Percentiles rank a stretch among this genome's conserved stretches.
Evolutionary conservation across 495 filamentous ascomycete species (phyloP).

Genomic region (Poronia punctata): DNA sequence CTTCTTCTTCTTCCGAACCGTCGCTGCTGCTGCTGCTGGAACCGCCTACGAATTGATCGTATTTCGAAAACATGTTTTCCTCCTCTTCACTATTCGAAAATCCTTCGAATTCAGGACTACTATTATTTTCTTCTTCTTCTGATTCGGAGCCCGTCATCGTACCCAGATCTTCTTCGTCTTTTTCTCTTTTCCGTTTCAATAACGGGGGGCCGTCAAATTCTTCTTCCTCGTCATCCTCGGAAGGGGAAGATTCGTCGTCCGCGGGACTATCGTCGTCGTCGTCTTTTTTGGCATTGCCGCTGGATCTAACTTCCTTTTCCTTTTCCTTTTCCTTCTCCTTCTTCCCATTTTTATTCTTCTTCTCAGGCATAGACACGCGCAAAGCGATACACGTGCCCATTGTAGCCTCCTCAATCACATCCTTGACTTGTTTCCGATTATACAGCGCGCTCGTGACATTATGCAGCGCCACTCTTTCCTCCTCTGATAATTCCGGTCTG

Average conservation of each 20-base stretch:
- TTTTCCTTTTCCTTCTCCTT: slow-evolving; percentile 21
- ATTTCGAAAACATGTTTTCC: slow-evolving; percentile 36
- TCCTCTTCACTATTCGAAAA: slow-evolving; percentile 48
- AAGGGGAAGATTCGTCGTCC: slow-evolving; percentile 11
- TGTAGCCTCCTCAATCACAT: slow-evolving; percentile 55
- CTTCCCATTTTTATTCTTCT: slow-evolving; percentile 26
- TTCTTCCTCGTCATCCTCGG: slow-evolving; percentile 15
- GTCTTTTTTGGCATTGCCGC: slow-evolving; percentile 9
- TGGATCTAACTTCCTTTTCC: slow-evolving; percentile 12
- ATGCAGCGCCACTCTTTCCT: slow-evolving; percentile 39
- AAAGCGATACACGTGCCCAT: slow-evolving; percentile 55
- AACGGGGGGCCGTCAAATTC: slow-evolving; percentile 9
- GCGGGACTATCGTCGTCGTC: slow-evolving; percentile 14
- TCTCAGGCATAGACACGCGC: slow-evolving; percentile 46
- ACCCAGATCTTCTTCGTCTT: slow-evolving; percentile 25
- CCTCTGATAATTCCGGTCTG: slow-evolving; percentile 40
- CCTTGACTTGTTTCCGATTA: slow-evolving; percentile 67
- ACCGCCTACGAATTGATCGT: slow-evolving; percentile 32
- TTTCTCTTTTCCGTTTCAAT: slow-evolving; percentile 11
- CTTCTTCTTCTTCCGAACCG: slow-evolving; percentile 22
- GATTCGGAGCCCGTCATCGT: slow-evolving; percentile 24
- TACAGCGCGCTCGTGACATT: slow-evolving; percentile 81
- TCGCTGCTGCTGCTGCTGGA: slow-evolving; percentile 33
- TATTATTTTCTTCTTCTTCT: too few species aligned
- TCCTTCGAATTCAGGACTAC: slow-evolving; percentile 38